Evolutionary conservation across 306 rosid genomes (phyloP).

Genomic region (Vigna mungo): DNA sequence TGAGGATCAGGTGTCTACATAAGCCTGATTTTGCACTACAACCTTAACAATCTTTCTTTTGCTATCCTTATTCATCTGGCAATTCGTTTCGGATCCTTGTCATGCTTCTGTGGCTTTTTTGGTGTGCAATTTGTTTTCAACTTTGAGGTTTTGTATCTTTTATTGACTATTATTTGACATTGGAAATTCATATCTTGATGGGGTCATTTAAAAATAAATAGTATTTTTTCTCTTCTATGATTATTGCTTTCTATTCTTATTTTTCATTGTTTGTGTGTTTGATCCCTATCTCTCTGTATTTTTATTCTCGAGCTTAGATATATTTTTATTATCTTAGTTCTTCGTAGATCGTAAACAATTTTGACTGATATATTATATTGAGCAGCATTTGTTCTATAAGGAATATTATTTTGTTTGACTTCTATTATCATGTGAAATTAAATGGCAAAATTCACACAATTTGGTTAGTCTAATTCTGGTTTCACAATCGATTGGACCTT

Average conservation of each 20-base stretch:
- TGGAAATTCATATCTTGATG: constrained; percentile 50
- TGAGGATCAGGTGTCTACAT: constrained; percentile 57
- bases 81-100: constrained; percentile 37
- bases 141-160: constrained; percentile 50
- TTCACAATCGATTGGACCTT: too few species aligned
- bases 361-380: too few species aligned
- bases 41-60: constrained; percentile 34
- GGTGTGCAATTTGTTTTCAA: constrained; percentile 40
- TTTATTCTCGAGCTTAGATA: not conserved
- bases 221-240: constrained; percentile 25
- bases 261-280: too few species aligned
- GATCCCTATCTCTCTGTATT: not conserved
- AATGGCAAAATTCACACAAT: too few species aligned
- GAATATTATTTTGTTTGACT: too few species aligned
- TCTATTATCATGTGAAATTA: too few species aligned
- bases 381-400: too few species aligned
- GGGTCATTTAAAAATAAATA: constrained; percentile 21
- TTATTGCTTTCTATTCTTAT: not conserved
- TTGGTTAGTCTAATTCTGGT: too few species aligned
- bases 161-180: constrained; percentile 44
- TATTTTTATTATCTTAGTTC: too few species aligned
- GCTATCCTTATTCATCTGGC: constrained; percentile 21
- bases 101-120: constrained; percentile 44
- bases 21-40: constrained; percentile 34
- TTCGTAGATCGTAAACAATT: not conserved